These are phyloP conservation scores for Kazachstania viticola DNA, from an alignment of 805 yeast genomes.

Conservation along the genomic window DNA sequence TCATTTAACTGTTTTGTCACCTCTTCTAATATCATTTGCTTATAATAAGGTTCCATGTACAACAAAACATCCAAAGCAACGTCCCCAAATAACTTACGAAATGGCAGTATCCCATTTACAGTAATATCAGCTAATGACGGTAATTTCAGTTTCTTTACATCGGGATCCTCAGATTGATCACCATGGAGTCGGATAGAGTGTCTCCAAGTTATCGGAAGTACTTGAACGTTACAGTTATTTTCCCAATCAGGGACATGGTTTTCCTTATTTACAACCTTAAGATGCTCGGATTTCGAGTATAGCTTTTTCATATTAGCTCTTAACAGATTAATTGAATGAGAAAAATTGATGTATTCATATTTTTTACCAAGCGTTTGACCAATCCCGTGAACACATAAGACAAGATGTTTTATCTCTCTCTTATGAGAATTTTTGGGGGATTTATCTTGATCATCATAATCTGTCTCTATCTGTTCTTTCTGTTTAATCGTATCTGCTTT, in stretches of 20 bases:
- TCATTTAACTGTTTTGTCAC: constrained; percentile 56
- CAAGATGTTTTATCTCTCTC: constrained; percentile 42
- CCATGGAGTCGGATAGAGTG: constrained; percentile 53
- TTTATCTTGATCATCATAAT: constrained; percentile 35
- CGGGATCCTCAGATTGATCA: constrained; percentile 31
- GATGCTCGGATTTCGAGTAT: constrained; percentile 31
- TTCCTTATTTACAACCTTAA: constrained; percentile 33
- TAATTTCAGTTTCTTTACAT: constrained; percentile 29
- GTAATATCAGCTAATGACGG: constrained; percentile 66
- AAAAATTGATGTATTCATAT: constrained; percentile 74
- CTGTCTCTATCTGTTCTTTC: constrained; percentile 35
- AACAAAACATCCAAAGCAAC: constrained; percentile 75
- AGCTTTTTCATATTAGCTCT: constrained; percentile 45
- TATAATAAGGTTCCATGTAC: constrained; percentile 62
- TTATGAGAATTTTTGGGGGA: constrained; percentile 25
- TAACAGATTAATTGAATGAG: constrained; percentile 67
- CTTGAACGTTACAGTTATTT: constrained; percentile 57
- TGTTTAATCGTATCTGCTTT: constrained; percentile 28
- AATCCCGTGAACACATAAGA: constrained; percentile 89
- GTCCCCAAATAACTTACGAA: constrained; percentile 74
- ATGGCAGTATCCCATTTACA: constrained; percentile 62
- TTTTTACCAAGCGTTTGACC: constrained; percentile 79
- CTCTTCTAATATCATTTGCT: constrained; percentile 45
- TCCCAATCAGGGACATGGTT: constrained; percentile 32
- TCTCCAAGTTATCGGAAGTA: constrained; percentile 88